Evolutionary conservation across 345 rosid genomes (phyloP).

Genomic region (Rhizophora apiculata): DNA sequence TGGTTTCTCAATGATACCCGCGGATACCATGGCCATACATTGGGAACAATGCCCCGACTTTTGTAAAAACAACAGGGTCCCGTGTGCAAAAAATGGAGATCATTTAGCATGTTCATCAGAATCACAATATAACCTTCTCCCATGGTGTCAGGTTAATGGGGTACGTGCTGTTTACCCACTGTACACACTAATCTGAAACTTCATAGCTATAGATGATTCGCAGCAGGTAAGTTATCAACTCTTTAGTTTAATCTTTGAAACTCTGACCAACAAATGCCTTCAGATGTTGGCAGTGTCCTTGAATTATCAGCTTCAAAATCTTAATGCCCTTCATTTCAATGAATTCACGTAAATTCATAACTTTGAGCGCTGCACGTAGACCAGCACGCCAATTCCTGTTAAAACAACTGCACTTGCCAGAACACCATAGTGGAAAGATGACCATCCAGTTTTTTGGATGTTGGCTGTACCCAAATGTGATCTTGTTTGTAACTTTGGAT

Average conservation of each 20-base stretch:
- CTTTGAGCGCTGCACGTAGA: constrained; percentile 68
- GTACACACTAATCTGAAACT: too few relatives aligned
- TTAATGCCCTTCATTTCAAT: not conserved
- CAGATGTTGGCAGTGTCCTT: not conserved
- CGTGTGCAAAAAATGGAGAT: too few relatives aligned
- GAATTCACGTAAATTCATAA: constrained; percentile 24
- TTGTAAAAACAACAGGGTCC: too few relatives aligned
- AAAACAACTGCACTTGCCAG: constrained; percentile 60
- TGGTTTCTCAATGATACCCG: too few relatives aligned
- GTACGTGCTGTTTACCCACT: too few relatives aligned
- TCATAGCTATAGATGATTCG: not conserved
- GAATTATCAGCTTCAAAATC: not conserved
- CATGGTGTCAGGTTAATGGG: too few relatives aligned
- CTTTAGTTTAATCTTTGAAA: not conserved
- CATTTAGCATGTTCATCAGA: too few relatives aligned
- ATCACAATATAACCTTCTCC: too few relatives aligned
- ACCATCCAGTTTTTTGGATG: constrained; percentile 28
- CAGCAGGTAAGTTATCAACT: not conserved
- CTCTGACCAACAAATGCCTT: not conserved
- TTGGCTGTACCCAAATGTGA: constrained; percentile 17
- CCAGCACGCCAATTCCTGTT: constrained; percentile 58
- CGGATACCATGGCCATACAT: too few relatives aligned
- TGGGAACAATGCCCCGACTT: too few relatives aligned
- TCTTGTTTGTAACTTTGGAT: constrained; percentile 28
- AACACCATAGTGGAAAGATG: constrained; percentile 39